A percentile compares a stretch with the other conserved stretches of the same genome.
These are phyloP conservation scores for Salvia hispanica DNA, from an alignment of 257 asterid genomes.

Conservation along the genomic window DNA sequence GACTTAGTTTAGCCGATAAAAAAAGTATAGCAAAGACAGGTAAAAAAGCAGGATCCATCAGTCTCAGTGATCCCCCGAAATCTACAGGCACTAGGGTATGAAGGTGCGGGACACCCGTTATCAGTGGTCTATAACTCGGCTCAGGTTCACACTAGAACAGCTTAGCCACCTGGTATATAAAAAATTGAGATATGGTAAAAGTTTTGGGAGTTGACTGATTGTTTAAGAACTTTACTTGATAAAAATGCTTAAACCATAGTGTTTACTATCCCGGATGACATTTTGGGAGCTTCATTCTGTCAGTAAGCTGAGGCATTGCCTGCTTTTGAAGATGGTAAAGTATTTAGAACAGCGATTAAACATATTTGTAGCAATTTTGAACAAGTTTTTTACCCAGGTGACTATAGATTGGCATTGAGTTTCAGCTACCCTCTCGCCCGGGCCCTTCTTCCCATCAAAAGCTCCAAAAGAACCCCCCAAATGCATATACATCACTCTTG, in stretches of 20 bases:
- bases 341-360: not conserved
- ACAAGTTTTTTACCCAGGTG: constrained; percentile 64
- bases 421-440: constrained; percentile 71
- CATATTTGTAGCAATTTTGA: not conserved
- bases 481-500: constrained; percentile 93
- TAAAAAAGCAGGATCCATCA: constrained; percentile 45
- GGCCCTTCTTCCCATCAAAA: constrained; percentile 80
- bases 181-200: not conserved
- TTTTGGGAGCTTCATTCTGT: constrained; percentile 87
- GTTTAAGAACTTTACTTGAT: constrained; percentile 57
- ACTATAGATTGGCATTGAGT: constrained; percentile 81
- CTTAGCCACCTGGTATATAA: constrained; percentile 79
- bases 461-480: constrained; percentile 91
- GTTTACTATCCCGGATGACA: constrained; percentile 72
- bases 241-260: constrained; percentile 91
- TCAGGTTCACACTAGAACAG: constrained; percentile 90
- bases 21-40: no score
- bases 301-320: constrained; percentile 97
- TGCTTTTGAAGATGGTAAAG: constrained; percentile 37
- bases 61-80: constrained; percentile 81
- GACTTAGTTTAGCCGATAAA: no score
- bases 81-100: constrained; percentile 94
- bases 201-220: not conserved
- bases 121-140: constrained; percentile 93
- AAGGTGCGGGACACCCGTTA: constrained; percentile 92